Evolutionary conservation across 2,329 filamentous ascomycete species (phyloP), one percentile per base, ranked within the genome.

Genomic region (Xylariaceae sp.): DNA sequence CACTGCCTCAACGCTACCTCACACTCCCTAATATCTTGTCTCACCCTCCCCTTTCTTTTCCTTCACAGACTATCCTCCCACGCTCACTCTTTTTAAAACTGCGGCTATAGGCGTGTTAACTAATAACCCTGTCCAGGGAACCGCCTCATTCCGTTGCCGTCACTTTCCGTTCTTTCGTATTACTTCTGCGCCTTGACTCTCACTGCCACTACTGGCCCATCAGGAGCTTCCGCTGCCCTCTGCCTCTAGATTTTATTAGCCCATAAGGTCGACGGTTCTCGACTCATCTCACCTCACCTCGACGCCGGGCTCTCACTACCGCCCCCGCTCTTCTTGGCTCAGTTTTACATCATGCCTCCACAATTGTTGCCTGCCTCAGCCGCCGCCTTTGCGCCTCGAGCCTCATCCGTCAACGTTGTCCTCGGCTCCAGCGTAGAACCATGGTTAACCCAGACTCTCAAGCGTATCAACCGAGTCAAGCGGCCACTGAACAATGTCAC

Each of bases 401-500:
- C 85, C 61, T 91, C 91, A 53, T 92, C 90, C 30, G 93, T 96
- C 75, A 97, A 95, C 74, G 90, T 99, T 68, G 94, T 99, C 61
- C 82, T 99, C 70, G 89, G 88, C 72, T 88, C 88, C 73, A 96
- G 94, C 80, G 86, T 95, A 71, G 92, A 97, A 78, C 89, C 92
- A 61, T 99, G 94, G 94, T 83, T 97, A 76, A 99, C 94, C 41
- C 90, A 92, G 73, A 96, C 92, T 9, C 82, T 99, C 71, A 97
- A 97, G 83, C 88, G 94, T 75, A 92, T 97, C 79, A 97, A 96
- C 82, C 86, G 89, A 68, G 87, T 97, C 70, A 99, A 97, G 84
- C 89, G 94, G 69, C 93, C 94, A 62, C 84, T 97, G 76, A 99
- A 99, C 83, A 97, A 90, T 75, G 90, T 97, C 53, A 88, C 90